Conservation (phyloP, 768 basidiomycete species). For the Lepiota subincarnata region DNA sequence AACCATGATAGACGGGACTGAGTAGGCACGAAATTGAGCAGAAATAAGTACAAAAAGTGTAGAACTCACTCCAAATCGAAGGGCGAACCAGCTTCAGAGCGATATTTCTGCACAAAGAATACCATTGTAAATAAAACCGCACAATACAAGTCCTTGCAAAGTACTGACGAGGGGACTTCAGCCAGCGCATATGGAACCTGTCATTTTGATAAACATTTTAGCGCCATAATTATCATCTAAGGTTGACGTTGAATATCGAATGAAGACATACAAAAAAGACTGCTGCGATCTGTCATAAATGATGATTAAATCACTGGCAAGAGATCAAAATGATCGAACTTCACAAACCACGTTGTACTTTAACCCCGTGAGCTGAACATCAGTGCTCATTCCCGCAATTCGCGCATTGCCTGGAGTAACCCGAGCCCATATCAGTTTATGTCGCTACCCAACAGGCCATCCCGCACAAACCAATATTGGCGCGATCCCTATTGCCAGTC, state of each 20-base stretch:
- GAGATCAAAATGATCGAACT: neutral
- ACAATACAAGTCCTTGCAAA: neutral
- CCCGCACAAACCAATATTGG: conserved; percentile 27
- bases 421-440: neutral
- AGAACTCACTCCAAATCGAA: conserved; percentile 27
- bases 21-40: neutral
- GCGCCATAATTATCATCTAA: neutral
- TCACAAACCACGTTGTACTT: conserved; percentile 31
- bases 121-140: neutral
- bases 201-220: neutral
- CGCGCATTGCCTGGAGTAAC: conserved; percentile 23
- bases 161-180: conserved; percentile 31
- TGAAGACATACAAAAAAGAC: conserved; percentile 28
- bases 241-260: neutral
- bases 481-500: conserved; percentile 25
- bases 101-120: conserved; percentile 23
- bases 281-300: conserved; percentile 23
- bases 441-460: neutral
- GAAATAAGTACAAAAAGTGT: neutral
- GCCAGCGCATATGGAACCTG: conserved; percentile 30
- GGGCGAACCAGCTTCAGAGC: conserved; percentile 27
- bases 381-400: conserved; percentile 30
- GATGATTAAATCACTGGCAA: neutral
- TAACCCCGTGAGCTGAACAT: conserved; percentile 26
- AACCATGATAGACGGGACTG: conserved; percentile 30